phyloP scores from a whole-genome alignment of 352 stramenopile species.

The Phytopythium delawarense region DNA sequence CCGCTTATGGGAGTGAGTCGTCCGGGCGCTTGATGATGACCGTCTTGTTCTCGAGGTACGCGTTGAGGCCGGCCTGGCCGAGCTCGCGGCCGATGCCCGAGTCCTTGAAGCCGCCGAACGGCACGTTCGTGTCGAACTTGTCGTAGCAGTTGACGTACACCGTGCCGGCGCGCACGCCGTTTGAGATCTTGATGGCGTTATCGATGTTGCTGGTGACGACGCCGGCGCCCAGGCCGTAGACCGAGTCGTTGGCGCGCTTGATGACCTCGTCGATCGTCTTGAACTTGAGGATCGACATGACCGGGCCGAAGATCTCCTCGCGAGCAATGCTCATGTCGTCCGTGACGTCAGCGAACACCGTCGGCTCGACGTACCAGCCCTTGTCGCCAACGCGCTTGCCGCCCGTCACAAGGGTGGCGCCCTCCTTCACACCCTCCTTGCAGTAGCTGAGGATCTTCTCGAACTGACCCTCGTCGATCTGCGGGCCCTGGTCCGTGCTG shows the following conservation, averaged over 20 bases:
- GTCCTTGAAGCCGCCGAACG: conserved; percentile 88
- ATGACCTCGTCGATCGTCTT: conserved; percentile 89
- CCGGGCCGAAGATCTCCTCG: conserved; percentile 93
- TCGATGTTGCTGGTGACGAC: conserved; percentile 89
- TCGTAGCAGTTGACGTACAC: conserved; percentile 95
- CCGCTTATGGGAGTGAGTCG: conserved; percentile 26
- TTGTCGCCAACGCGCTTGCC: conserved; percentile 64
- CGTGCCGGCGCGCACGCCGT: conserved; percentile 86
- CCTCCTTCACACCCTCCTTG: conserved; percentile 73
- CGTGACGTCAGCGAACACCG: conserved; percentile 82
- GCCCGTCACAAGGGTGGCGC: conserved; percentile 77
- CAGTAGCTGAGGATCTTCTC: conserved; percentile 86
- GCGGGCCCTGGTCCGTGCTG: conserved; percentile 41
- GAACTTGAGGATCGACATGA: conserved; percentile 89
- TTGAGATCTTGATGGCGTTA: conserved; percentile 84
- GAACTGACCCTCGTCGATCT: conserved; percentile 71
- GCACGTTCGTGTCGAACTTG: conserved; percentile 78
- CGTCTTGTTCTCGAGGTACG: conserved; percentile 81
- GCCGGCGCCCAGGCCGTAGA: conserved; percentile 85
- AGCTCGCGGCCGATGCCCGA: conserved; percentile 82
- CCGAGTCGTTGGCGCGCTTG: conserved; percentile 76
- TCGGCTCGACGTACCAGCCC: conserved; percentile 91
- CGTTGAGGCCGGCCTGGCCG: conserved; percentile 60
- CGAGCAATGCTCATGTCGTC: conserved; percentile 87
- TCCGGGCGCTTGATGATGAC: conserved; percentile 65